Evolutionary conservation across 805 yeast genomes (phyloP), one percentile per base, ranked within the genome.

Genomic region (Komagataella phaffii): DNA sequence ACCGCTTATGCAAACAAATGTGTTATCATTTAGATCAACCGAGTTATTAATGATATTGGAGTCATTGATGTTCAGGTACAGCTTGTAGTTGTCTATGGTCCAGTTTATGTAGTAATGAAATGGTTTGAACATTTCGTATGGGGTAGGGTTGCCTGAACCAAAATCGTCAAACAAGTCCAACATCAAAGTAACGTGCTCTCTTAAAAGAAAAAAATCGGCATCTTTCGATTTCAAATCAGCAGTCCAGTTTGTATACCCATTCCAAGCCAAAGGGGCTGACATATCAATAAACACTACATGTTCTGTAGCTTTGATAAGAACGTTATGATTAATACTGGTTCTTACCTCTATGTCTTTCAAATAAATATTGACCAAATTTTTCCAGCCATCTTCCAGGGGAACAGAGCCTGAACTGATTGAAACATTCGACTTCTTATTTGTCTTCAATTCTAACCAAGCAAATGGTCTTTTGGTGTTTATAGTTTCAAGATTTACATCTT

Each of bases 1-100:
- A 0, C 96, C 95, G 55, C 78, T 80, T 54, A 91, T 72, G 0
- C 91, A 80, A 3, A 91, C 54, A 58, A 80, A 91, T 40, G 83
- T 77, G 63, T 93, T 93, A 54, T 84, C 93, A 51, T 77, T 78
- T 58, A 85, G 80, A 60, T 89, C 96, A 45, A 89, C 67, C 0
- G 98, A 96, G 58, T 88, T 86, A 64, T 89, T 85, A 56, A 93
- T 82, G 59, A 93, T 86, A 62, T 93, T 93, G 46, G 80, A 78
- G 59, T 88, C 96, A 63, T 93, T 93, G 24, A 88, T 83, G 62
- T 90, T 90, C 53, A 91, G 64, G 60, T 70, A 85, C 6, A 91
- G 64, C 36, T 77, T 74, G 58, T 84, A 83, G 44, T 77, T 66
- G 3, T 59, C 53, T 21, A 88, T 59, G 1, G 70, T 65, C 89